These are phyloP conservation scores for Botrytis byssoidea DNA, from an alignment of 2,329 filamentous ascomycete genomes.

Conservation along the genomic window DNA sequence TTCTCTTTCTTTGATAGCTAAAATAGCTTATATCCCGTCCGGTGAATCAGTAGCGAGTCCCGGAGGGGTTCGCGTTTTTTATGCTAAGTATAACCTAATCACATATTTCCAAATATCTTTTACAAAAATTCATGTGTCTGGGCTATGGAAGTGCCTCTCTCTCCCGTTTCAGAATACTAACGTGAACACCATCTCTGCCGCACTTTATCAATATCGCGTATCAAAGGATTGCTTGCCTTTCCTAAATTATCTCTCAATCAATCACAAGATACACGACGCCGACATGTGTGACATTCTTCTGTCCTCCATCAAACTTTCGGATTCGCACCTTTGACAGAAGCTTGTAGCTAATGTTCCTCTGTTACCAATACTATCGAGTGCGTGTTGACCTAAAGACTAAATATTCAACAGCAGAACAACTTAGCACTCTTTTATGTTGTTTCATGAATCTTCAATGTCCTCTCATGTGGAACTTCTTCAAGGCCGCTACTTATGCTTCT, in stretches of 20 bases:
- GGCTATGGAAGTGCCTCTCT: background rate
- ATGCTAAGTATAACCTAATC: background rate
- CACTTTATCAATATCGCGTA: background rate
- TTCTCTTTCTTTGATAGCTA: background rate
- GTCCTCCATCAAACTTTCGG: background rate
- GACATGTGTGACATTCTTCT: background rate
- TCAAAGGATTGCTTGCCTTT: background rate
- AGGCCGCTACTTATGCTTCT: background rate
- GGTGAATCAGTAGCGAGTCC: background rate
- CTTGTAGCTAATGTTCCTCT: background rate
- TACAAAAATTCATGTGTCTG: background rate
- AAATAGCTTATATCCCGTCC: background rate
- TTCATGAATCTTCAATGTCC: background rate
- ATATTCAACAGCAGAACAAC: background rate
- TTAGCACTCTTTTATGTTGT: background rate
- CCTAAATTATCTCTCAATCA: background rate
- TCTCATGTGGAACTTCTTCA: background rate
- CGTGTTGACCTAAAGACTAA: background rate
- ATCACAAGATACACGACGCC: background rate
- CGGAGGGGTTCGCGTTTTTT: background rate
- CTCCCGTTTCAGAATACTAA: background rate
- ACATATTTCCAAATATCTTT: background rate
- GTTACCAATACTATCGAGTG: background rate
- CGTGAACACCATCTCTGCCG: background rate
- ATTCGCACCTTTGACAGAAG: background rate